Conservation (phyloP, 805 yeast genomes). For the Torulaspora quercuum region DNA sequence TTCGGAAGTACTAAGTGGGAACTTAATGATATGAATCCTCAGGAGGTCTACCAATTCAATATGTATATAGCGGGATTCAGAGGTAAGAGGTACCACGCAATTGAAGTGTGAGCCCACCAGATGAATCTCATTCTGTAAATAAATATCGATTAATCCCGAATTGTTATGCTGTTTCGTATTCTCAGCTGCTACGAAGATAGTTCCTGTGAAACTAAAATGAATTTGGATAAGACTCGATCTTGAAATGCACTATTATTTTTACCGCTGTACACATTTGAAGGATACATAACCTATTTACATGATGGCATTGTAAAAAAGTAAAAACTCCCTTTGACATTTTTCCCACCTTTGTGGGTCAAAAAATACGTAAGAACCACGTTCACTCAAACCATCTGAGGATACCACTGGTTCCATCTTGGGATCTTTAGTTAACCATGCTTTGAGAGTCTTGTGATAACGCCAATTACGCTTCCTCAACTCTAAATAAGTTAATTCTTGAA, state of each 20-base stretch:
- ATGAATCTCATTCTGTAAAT: slow-evolving; percentile 5
- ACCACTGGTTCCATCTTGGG: slow-evolving; percentile 85
- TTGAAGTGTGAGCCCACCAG: slow-evolving; percentile 31
- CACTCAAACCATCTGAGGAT: slow-evolving; percentile 67
- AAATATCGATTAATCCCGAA: slow-evolving; percentile 1
- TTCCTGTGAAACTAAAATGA: slow-evolving; percentile 6
- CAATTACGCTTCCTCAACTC: slow-evolving; percentile 90
- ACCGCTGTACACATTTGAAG: slow-evolving; percentile 3
- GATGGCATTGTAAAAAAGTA: slow-evolving; percentile 58
- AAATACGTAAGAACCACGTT: slow-evolving; percentile 88
- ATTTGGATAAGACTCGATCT: slow-evolving; percentile 8
- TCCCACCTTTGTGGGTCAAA: slow-evolving; percentile 97
- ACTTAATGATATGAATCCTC: slow-evolving; percentile 85
- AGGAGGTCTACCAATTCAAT: slow-evolving; percentile 89
- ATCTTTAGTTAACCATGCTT: slow-evolving; percentile 95
- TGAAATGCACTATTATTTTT: slow-evolving; percentile 7
- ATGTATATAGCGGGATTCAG: slow-evolving; percentile 87
- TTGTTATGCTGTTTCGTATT: too few species aligned
- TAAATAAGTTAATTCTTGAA: slow-evolving; percentile 91
- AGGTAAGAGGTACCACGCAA: slow-evolving; percentile 95
- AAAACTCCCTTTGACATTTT: slow-evolving; percentile 72
- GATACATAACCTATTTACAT: slow-evolving; percentile 38
- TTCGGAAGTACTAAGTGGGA: slow-evolving; percentile 93
- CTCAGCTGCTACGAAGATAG: too few species aligned
- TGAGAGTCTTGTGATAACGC: slow-evolving; percentile 94